phyloP scores from a whole-genome alignment of 2,329 filamentous ascomycete genomes.

The Stemphylium beticola region DNA sequence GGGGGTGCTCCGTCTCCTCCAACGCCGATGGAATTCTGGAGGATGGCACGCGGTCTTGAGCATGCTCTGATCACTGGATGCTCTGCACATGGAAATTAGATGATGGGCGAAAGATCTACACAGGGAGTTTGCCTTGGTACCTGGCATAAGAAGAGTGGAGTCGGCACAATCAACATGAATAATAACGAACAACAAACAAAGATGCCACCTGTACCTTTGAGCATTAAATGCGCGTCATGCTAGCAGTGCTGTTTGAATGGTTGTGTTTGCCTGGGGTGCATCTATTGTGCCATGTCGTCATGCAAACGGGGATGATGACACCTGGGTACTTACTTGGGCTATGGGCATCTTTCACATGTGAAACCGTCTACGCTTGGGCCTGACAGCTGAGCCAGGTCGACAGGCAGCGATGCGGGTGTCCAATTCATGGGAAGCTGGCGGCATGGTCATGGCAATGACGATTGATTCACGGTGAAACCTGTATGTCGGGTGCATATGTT shows the following conservation, averaged over 20 bases:
- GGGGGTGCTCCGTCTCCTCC: neutral
- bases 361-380: slow-evolving; percentile 13
- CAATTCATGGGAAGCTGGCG: neutral
- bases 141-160: neutral
- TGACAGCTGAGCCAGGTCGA: slow-evolving; percentile 2
- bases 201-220: neutral
- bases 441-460: slow-evolving; percentile 20
- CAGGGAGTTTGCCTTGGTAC: slow-evolving; percentile 4
- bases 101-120: neutral
- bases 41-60: neutral
- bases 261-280: neutral
- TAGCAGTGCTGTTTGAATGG: neutral
- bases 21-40: neutral
- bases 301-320: slow-evolving; percentile 8
- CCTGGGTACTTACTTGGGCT: neutral
- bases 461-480: slow-evolving; percentile 15
- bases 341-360: slow-evolving; percentile 22
- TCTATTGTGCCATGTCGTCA: slow-evolving; percentile 14
- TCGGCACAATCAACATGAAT: neutral
- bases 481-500: slow-evolving; percentile 10
- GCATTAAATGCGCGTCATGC: neutral
- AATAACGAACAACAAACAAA: neutral
- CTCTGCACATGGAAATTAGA: neutral
- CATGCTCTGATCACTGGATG: neutral
- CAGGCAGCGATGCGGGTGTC: slow-evolving; percentile 1